These are phyloP conservation scores for Perilla frutescens DNA, from an alignment of 257 asterid species.

Conservation along the genomic window DNA sequence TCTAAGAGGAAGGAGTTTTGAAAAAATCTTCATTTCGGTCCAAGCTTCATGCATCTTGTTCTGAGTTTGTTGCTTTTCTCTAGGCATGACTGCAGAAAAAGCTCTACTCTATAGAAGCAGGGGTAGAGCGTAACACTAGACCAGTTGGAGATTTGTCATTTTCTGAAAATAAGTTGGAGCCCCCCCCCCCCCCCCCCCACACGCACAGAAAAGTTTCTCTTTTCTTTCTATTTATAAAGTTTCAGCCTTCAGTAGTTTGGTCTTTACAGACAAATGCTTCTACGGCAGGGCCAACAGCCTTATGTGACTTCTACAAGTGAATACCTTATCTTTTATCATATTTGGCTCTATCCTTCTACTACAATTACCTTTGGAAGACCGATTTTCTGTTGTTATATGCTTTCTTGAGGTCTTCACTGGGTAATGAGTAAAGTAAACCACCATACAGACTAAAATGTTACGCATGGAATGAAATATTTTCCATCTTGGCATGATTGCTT, in stretches of 20 bases:
- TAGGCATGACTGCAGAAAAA: not conserved
- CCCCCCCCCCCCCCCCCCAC: too few species aligned
- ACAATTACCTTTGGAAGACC: slow-evolving; percentile 1
- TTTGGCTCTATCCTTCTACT: not conserved
- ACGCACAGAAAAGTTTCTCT: too few species aligned
- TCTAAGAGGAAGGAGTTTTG: slow-evolving; percentile 4
- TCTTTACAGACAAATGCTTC: too few species aligned
- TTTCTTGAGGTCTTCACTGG: slow-evolving; percentile 20
- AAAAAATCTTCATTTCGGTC: slow-evolving; percentile 17
- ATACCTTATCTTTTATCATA: too few species aligned
- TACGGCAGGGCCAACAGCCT: not conserved
- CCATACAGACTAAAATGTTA: slow-evolving; percentile 1
- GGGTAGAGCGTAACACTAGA: not conserved
- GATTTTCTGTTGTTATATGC: slow-evolving; percentile 2
- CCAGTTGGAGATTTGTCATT: not conserved
- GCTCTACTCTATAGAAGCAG: slow-evolving; percentile 11
- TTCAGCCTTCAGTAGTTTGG: too few species aligned
- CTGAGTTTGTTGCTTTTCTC: slow-evolving; percentile 19
- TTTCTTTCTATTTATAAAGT: too few species aligned
- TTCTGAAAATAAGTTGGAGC: not conserved
- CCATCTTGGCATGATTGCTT: slow-evolving; percentile 17
- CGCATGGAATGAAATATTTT: slow-evolving; percentile 4
- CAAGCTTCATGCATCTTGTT: slow-evolving; percentile 27
- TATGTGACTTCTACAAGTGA: slow-evolving; percentile 3
- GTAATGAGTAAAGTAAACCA: not conserved